Evolutionary conservation across 2,329 filamentous ascomycete species (phyloP), one percentile per base, ranked within the genome.

Genomic region (Fusarium hainanense): DNA sequence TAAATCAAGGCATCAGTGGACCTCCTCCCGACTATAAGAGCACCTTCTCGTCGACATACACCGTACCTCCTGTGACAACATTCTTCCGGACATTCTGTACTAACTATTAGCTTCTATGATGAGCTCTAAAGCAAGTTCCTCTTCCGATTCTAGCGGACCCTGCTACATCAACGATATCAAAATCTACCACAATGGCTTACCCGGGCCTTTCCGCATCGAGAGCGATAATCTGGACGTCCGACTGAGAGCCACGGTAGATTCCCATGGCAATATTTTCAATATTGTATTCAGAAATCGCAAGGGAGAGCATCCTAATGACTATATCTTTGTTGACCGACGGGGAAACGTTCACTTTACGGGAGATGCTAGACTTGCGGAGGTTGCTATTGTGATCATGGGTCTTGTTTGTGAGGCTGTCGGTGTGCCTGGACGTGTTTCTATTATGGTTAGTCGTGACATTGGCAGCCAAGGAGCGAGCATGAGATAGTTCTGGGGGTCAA

Each of bases 401-500:
- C 25, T 51, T 18, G 34, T 32, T 16, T 41, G 49, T 27, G 49
- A 51, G 49, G 13, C 32, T 4, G 13, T 20, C 8, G 32, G 49
- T 20, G 9, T 27, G 23, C 32, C 18, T 7, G 32, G 41, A 10
- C 23, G 49, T 20, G 18, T 41, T 51, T 51, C 21, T 13, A 10
- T 28, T 1, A 11, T 41, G 49, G 49, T 51, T 14, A 40, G 23
- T 6, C 9, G 23, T 27, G 30, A 50, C 0, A 18, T n/a, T 37
- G 12, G 12, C 4, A 6, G 4, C 18, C 14, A 48, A 21, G 2
- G 3, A 6, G 16, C 32, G 32, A 37, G 16, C 10, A 11, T 37
- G 5, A 11, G 32, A n/a, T 37, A 11, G 16, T 0, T 11, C 1
- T 18, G 9, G 16, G 8, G 8, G 4, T 34, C 7, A 16, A 9